A percentile compares a stretch with the other conserved stretches of the same genome.
Evolutionary conservation across 2,329 filamentous ascomycete genomes (phyloP).

Genomic region (Stachybotrys chlorohalonatus): DNA sequence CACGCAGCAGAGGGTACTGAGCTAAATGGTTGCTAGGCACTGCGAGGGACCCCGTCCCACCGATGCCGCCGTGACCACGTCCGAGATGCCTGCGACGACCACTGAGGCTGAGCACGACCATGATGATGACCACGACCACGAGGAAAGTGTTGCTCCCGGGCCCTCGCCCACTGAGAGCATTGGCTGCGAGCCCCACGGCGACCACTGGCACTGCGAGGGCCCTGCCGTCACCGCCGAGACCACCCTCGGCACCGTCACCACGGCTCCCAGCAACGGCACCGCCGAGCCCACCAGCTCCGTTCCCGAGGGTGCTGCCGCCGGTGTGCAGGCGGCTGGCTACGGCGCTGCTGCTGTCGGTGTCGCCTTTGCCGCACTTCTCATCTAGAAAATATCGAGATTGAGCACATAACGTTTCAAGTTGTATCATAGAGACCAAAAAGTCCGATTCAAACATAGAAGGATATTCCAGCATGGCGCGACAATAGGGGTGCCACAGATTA

Average conservation of each 20-base stretch:
- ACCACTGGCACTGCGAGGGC: constrained; percentile 2
- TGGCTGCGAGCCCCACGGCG: constrained; percentile 1
- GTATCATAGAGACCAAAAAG: no score
- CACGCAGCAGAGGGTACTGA: neutral
- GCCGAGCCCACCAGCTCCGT: neutral
- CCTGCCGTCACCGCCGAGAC: neutral
- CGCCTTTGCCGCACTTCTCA: neutral
- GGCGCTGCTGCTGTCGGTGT: neutral
- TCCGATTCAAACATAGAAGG: no score
- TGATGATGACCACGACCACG: neutral
- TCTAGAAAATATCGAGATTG: neutral
- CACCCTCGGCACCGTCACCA: neutral
- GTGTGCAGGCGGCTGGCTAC: neutral
- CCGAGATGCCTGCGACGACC: neutral
- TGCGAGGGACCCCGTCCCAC: neutral
- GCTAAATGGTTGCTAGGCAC: neutral
- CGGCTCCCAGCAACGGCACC: neutral
- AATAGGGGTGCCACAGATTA: no score
- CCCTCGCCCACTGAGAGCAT: constrained; percentile 1
- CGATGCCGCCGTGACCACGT: neutral
- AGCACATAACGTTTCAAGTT: neutral
- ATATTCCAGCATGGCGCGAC: no score
- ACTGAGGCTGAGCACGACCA: neutral
- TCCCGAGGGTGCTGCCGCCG: neutral
- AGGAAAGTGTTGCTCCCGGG: neutral